These are phyloP conservation scores for Globisporangium ultimum DNA, from an alignment of 352 stramenopile species.

Conservation along the genomic window DNA sequence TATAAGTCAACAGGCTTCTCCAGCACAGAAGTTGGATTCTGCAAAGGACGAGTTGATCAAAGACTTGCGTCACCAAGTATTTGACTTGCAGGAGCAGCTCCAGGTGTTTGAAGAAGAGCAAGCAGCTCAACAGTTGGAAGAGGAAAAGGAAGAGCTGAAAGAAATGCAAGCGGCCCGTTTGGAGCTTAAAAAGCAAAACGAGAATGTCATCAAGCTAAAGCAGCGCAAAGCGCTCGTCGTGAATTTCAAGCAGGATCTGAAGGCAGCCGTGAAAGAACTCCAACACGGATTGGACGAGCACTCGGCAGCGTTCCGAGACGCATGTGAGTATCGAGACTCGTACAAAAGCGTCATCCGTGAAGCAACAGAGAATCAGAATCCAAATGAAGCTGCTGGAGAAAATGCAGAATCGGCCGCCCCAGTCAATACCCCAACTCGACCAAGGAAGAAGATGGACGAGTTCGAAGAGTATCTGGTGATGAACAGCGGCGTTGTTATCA, in stretches of 20 bases:
- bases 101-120: constrained; percentile 12
- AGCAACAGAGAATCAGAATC: not conserved
- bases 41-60: constrained; percentile 15
- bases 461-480: constrained; percentile 73
- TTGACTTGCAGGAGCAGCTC: constrained; percentile 18
- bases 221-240: constrained; percentile 35
- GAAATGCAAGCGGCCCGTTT: constrained; percentile 28
- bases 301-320: constrained; percentile 53
- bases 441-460: constrained; percentile 10
- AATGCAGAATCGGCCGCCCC: not conserved
- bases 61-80: constrained; percentile 14
- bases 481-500: constrained; percentile 76
- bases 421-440: not conserved
- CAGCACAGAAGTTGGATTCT: not conserved
- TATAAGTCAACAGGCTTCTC: not conserved
- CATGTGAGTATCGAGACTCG: constrained; percentile 52
- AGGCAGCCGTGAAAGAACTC: constrained; percentile 38
- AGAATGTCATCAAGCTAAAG: constrained; percentile 31
- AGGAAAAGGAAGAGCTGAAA: constrained; percentile 23
- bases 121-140: constrained; percentile 22
- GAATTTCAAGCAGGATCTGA: constrained; percentile 37
- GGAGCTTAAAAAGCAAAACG: constrained; percentile 36
- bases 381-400: not conserved
- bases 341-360: constrained; percentile 5
- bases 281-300: constrained; percentile 56